phyloP scores from a whole-genome alignment of 495 filamentous ascomycete genomes.

The Ascodesmis nigricans region DNA sequence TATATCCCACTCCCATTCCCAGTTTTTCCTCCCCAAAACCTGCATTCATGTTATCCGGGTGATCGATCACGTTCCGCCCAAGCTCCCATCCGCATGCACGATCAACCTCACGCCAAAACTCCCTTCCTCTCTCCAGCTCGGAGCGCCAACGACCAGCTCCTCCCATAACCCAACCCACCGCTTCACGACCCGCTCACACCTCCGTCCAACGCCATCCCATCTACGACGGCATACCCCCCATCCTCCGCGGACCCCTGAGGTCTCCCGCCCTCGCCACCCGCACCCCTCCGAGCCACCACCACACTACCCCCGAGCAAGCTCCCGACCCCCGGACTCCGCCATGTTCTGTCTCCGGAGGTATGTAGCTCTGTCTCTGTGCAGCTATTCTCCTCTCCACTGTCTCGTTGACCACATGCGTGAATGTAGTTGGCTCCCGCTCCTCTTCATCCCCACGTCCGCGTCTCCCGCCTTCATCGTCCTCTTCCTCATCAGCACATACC shows the following conservation, averaged over 20 bases:
- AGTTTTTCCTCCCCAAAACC: too few species aligned
- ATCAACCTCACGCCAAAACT: not conserved
- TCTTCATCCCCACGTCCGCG: slow-evolving; percentile 57
- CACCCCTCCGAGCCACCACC: not conserved
- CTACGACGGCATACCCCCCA: not conserved
- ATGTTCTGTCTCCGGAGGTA: slow-evolving; percentile 80
- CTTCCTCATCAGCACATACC: slow-evolving; percentile 75
- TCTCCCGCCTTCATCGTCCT: slow-evolving; percentile 71
- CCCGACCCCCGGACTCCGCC: slow-evolving; percentile 8
- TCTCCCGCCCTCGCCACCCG: not conserved
- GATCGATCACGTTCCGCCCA: not conserved
- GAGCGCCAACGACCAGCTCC: not conserved
- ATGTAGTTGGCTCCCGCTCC: slow-evolving; percentile 46
- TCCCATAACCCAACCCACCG: not conserved
- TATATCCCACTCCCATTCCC: too few species aligned
- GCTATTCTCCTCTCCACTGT: slow-evolving; percentile 1
- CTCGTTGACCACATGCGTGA: not conserved
- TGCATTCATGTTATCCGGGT: too few species aligned
- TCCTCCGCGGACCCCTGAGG: not conserved
- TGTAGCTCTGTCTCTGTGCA: slow-evolving; percentile 7
- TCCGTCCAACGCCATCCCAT: too few species aligned
- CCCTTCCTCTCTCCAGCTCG: not conserved
- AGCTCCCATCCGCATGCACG: not conserved
- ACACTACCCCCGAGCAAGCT: slow-evolving; percentile 2
- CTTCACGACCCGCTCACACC: not conserved